phyloP scores from a whole-genome alignment of 441 rosid species.

The Gossypium lobatum region DNA sequence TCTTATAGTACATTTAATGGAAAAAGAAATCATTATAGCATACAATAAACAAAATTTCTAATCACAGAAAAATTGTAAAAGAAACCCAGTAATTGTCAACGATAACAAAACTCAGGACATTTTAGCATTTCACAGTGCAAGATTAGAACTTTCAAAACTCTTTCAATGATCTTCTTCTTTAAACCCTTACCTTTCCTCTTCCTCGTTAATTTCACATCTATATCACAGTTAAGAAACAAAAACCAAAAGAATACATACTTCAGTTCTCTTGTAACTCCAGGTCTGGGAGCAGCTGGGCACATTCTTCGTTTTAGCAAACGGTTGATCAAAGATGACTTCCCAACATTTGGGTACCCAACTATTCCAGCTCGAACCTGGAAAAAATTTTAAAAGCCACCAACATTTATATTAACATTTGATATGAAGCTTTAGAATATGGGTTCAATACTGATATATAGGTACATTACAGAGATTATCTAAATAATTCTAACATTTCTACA shows the following conservation, averaged over 20 bases:
- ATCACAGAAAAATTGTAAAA: not conserved
- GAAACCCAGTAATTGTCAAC: not conserved
- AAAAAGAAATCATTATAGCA: not conserved
- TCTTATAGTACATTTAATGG: not conserved
- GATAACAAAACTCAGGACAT: not conserved
- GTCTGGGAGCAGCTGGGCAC: constrained; percentile 93
- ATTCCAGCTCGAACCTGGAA: constrained; percentile 90
- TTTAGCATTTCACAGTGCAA: not conserved
- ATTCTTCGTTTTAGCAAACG: constrained; percentile 80
- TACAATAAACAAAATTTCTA: not conserved
- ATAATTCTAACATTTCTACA: not conserved
- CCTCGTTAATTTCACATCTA: not conserved
- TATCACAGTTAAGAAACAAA: not conserved
- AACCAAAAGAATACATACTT: constrained; percentile 37
- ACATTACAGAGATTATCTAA: not conserved
- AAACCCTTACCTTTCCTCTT: not conserved
- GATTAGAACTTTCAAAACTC: not conserved
- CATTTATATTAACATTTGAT: not conserved
- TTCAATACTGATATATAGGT: not conserved
- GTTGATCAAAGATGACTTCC: constrained; percentile 86
- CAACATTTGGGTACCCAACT: constrained; percentile 95
- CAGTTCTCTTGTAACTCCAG: constrained; percentile 84
- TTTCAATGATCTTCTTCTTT: not conserved
- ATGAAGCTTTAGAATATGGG: not conserved
- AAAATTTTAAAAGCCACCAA: not conserved